Evolutionary conservation across 805 yeast genomes (phyloP).

Genomic region (Saturnispora serradocipensis): DNA sequence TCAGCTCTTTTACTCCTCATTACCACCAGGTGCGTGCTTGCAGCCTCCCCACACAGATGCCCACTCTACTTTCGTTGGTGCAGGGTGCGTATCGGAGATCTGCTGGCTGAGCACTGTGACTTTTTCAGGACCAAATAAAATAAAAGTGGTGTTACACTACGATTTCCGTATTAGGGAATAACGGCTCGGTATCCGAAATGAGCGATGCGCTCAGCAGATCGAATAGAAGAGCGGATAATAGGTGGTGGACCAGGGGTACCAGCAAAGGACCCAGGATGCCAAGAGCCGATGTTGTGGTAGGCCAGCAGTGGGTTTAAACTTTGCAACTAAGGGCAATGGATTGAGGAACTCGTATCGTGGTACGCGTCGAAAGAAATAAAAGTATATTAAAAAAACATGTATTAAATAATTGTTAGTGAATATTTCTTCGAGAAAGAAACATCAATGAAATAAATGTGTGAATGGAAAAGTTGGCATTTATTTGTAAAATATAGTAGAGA

Average conservation of each 20-base stretch:
- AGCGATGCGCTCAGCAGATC: background rate
- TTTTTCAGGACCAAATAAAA: background rate
- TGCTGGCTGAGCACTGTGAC: background rate
- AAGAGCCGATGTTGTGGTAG: no score
- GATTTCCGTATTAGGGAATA: background rate
- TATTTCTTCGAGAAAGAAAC: background rate
- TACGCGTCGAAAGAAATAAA: background rate
- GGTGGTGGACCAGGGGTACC: no score
- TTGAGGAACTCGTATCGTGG: no score
- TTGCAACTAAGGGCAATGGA: no score
- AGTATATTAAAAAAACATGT: background rate
- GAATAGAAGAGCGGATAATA: no score
- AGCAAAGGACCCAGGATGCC: no score
- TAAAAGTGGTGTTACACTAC: background rate
- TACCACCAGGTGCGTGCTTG: background rate
- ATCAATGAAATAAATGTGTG: background rate
- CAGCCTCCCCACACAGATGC: background rate
- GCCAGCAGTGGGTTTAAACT: no score
- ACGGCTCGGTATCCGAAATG: background rate
- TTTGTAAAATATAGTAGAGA: no score
- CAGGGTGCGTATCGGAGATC: background rate
- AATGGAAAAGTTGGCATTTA: no score
- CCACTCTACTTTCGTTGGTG: background rate
- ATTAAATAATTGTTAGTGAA: background rate
- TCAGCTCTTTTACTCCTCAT: background rate